Evolutionary conservation across 179 eudicot genomes (phyloP).

Genomic region (Amaranthus tricolor): DNA sequence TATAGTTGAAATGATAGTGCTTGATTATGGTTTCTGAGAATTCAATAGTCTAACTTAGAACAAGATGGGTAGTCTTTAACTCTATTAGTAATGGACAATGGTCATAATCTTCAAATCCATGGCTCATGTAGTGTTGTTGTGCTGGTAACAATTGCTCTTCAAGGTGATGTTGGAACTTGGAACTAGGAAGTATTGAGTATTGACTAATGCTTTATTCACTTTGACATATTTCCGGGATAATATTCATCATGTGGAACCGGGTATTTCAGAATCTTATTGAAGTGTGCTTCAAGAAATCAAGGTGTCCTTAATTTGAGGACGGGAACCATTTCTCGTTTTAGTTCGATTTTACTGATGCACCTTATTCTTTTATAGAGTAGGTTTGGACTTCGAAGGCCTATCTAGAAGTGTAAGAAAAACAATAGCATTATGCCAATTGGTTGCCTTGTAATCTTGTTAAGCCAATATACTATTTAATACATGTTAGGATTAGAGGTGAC

Average conservation of each 20-base stretch:
- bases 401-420: slow-evolving; percentile 1
- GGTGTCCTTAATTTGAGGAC: background rate
- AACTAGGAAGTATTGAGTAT: background rate
- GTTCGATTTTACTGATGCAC: too few relatives aligned
- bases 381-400: background rate
- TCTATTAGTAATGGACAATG: background rate
- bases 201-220: background rate
- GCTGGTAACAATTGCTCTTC: background rate
- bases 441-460: background rate
- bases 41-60: too few relatives aligned
- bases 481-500: too few relatives aligned
- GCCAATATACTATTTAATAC: background rate
- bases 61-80: background rate
- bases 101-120: too few relatives aligned
- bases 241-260: too few relatives aligned
- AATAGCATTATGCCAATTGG: background rate
- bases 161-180: background rate
- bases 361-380: background rate
- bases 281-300: background rate
- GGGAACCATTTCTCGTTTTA: background rate
- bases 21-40: background rate
- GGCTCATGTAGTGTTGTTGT: too few relatives aligned
- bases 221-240: background rate
- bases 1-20: too few relatives aligned
- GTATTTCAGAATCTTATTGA: background rate